A percentile compares a stretch with the other conserved stretches of the same genome.
phyloP scores from a whole-genome alignment of 805 yeast species.

The Tetrapisispora arboricola region DNA sequence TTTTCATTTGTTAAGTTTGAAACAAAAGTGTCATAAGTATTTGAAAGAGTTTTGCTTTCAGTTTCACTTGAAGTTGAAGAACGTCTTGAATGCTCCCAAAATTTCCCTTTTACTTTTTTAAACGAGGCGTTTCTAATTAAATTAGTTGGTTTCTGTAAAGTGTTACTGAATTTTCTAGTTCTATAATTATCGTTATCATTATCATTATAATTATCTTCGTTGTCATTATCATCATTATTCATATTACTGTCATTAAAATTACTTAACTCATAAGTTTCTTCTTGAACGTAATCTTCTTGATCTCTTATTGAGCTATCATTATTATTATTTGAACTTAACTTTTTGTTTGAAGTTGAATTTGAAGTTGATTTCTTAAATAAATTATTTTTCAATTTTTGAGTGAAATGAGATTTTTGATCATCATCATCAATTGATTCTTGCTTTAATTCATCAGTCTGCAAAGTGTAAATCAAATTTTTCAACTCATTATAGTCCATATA shows the following conservation, averaged over 20 bases:
- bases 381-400: constrained; percentile 1
- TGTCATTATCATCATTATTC: constrained; percentile 9
- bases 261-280: constrained; percentile 20
- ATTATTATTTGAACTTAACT: background rate
- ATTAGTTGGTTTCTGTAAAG: background rate
- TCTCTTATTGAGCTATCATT: background rate
- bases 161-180: background rate
- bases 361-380: background rate
- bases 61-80: constrained; percentile 21
- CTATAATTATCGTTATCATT: background rate
- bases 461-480: constrained; percentile 45
- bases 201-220: constrained; percentile 1
- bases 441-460: constrained; percentile 34
- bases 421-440: constrained; percentile 2
- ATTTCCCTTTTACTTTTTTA: constrained; percentile 13
- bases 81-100: constrained; percentile 8
- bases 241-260: background rate
- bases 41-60: constrained; percentile 21
- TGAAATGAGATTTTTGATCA: background rate
- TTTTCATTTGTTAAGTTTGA: constrained; percentile 39
- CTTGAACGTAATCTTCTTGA: background rate
- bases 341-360: background rate
- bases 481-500: constrained; percentile 60
- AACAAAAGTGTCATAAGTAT: constrained; percentile 37
- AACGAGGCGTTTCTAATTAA: constrained; percentile 6